A percentile compares a stretch with the other conserved stretches of the same genome.
Evolutionary conservation across 2,329 filamentous ascomycete species (phyloP).

Genomic region (Fusarium aywerte): DNA sequence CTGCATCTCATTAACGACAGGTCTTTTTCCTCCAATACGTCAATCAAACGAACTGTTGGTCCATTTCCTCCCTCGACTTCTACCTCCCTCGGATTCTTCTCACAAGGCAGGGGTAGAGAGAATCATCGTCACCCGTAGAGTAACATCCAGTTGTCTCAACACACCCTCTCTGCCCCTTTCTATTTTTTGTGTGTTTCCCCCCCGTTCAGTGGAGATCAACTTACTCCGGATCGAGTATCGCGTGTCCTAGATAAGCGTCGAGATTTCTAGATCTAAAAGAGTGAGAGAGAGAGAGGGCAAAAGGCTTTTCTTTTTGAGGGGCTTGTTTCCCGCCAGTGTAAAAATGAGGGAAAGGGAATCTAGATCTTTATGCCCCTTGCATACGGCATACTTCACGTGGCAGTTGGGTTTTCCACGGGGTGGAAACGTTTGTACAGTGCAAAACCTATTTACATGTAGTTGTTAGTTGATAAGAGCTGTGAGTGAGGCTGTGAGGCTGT

Average conservation of each 20-base stretch:
- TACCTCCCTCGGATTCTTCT: background rate
- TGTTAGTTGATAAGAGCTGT: background rate
- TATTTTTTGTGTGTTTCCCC: background rate
- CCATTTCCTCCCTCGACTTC: background rate
- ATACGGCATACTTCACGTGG: conserved; percentile 39
- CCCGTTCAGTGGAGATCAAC: background rate
- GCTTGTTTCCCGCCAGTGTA: background rate
- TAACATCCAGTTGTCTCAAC: too few species aligned
- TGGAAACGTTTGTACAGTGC: conserved; percentile 2
- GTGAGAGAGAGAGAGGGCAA: background rate
- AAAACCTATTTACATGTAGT: background rate
- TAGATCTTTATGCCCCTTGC: conserved; percentile 33
- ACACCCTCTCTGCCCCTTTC: background rate
- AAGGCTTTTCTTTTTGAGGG: conserved; percentile 5
- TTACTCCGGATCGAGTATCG: conserved; percentile 19
- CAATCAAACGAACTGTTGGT: background rate
- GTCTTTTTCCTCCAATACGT: background rate
- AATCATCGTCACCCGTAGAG: background rate
- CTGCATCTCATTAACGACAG: conserved; percentile 4
- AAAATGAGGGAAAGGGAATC: background rate
- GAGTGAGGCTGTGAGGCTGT: background rate
- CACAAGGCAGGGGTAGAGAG: background rate
- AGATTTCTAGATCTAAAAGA: background rate
- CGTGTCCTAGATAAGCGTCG: background rate
- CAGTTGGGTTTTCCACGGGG: conserved; percentile 3